Evolutionary conservation across 306 rosid species (phyloP).

Genomic region (Senna siamea): DNA sequence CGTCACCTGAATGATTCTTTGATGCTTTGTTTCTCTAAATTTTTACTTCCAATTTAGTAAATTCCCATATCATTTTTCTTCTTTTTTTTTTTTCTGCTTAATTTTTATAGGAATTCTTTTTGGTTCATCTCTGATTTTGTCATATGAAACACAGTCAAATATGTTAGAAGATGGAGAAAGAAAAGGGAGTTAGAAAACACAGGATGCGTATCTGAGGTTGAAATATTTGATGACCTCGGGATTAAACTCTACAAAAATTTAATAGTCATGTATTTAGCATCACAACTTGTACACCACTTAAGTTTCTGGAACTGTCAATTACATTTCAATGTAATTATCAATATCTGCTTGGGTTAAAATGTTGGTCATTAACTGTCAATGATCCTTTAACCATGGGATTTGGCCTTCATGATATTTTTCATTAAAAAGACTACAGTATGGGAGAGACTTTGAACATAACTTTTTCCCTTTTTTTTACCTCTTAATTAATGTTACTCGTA

Average conservation of each 20-base stretch:
- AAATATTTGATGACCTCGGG: constrained; percentile 69
- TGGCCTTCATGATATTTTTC: background rate
- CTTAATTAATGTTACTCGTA: background rate
- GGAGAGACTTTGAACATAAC: background rate
- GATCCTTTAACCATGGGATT: background rate
- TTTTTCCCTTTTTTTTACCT: background rate
- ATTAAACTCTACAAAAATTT: constrained; percentile 65
- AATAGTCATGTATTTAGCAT: constrained; percentile 48
- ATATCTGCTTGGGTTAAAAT: background rate
- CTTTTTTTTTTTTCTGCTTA: constrained; percentile 30
- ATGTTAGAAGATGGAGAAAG: constrained; percentile 48
- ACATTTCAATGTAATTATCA: constrained; percentile 24
- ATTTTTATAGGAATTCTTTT: constrained; percentile 52
- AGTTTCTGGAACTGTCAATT: constrained; percentile 33
- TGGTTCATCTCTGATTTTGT: constrained; percentile 44
- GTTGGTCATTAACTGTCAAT: background rate
- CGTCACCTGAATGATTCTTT: constrained; percentile 57
- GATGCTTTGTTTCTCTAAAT: constrained; percentile 42
- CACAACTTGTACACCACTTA: constrained; percentile 45
- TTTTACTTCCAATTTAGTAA: constrained; percentile 47
- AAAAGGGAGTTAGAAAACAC: constrained; percentile 56
- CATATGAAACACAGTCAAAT: constrained; percentile 43
- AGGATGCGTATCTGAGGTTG: constrained; percentile 58
- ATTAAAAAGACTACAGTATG: background rate
- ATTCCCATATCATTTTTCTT: constrained; percentile 32